phyloP scores from a whole-genome alignment of 2,329 filamentous ascomycete genomes.

The Phoma sp. region DNA sequence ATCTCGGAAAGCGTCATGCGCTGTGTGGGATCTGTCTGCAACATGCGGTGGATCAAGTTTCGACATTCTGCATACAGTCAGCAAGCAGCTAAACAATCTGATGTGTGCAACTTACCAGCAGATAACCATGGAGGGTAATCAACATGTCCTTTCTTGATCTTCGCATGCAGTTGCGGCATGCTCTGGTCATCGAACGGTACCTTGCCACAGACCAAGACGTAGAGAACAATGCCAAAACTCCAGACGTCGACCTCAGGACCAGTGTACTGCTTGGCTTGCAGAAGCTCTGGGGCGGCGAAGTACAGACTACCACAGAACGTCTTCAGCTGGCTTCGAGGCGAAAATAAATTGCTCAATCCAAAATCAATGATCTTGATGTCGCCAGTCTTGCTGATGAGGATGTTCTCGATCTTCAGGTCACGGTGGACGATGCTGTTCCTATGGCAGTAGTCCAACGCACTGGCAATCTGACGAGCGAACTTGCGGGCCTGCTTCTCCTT shows the following conservation, averaged over 20 bases:
- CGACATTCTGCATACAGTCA: conserved; percentile 75
- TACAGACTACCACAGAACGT: conserved; percentile 98
- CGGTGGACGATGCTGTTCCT: conserved; percentile 98
- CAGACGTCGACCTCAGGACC: conserved; percentile 97
- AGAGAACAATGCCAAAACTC: conserved; percentile 98
- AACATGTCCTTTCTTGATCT: conserved; percentile 96
- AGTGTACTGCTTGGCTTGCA: conserved; percentile 93
- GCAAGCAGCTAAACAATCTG: neutral
- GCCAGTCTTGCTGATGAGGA: conserved; percentile 97
- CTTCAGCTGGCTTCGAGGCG: conserved; percentile 83
- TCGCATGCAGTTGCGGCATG: conserved; percentile 97
- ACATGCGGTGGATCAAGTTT: conserved; percentile 90
- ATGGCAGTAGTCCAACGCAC: conserved; percentile 95
- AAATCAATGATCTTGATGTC: conserved; percentile 99
- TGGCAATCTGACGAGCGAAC: conserved; percentile 96
- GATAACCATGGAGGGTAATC: conserved; percentile 96
- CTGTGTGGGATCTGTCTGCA: conserved; percentile 90
- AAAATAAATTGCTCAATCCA: conserved; percentile 94
- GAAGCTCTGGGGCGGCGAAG: conserved; percentile 92
- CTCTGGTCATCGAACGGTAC: conserved; percentile 99
- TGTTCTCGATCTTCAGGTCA: conserved; percentile 98
- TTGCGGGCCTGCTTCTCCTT: conserved; percentile 99
- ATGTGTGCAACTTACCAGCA: conserved; percentile 67
- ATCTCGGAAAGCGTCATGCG: conserved; percentile 89
- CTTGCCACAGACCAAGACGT: conserved; percentile 95